These are phyloP conservation scores for Persicaria maculosa DNA, from an alignment of 148 eudicot genomes.

Conservation along the genomic window DNA sequence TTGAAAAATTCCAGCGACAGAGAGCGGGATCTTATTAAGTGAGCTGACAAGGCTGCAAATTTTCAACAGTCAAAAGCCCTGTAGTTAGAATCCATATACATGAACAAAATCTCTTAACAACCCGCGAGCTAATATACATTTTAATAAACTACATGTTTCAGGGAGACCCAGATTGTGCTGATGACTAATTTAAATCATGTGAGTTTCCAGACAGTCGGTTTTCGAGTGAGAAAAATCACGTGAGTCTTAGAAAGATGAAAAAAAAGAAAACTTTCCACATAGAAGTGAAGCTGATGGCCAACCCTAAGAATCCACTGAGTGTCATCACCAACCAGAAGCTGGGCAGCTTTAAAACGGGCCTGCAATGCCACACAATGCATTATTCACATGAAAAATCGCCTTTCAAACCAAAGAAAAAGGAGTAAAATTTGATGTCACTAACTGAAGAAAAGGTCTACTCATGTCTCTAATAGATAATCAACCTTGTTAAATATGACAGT, in stretches of 20 bases:
- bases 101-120: too few species aligned
- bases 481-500: constrained; percentile 62
- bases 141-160: too few species aligned
- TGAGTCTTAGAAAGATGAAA: constrained; percentile 65
- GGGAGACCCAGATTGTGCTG: too few species aligned
- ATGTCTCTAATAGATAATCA: constrained; percentile 85
- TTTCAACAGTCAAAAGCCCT: constrained; percentile 10
- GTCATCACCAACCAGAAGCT: constrained; percentile 93
- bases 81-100: neutral
- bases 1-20: constrained; percentile 79
- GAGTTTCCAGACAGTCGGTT: neutral
- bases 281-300: constrained; percentile 97
- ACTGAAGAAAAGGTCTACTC: constrained; percentile 26
- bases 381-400: neutral
- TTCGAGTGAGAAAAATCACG: too few species aligned
- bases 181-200: neutral
- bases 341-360: constrained; percentile 73
- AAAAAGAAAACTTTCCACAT: constrained; percentile 63
- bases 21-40: constrained; percentile 91
- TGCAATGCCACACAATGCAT: constrained; percentile 26
- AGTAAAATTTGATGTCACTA: neutral
- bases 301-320: constrained; percentile 88
- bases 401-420: neutral
- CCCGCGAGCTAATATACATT: too few species aligned
- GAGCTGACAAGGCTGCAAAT: constrained; percentile 90